Evolutionary conservation across 176 grass and related monocot species (phyloP).

Genomic region (Cocos nucifera): DNA sequence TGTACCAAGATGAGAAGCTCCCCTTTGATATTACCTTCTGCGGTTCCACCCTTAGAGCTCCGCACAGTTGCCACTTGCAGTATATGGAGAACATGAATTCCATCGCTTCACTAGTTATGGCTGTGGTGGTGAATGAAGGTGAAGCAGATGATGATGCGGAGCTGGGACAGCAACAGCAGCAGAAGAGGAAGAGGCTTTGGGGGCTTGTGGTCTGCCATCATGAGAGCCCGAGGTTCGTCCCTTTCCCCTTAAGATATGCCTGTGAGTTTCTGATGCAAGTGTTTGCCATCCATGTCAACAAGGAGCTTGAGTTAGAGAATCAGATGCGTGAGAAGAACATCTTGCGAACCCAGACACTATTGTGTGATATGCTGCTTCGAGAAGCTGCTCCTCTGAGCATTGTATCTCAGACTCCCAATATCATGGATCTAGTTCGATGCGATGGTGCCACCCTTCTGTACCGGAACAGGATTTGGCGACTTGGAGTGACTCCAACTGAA

Average conservation of each 20-base stretch:
- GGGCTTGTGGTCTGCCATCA: constrained; percentile 88
- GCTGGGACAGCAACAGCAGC: constrained; percentile 33
- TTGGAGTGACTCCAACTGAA: constrained; percentile 53
- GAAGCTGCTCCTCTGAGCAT: constrained; percentile 74
- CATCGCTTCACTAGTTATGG: constrained; percentile 88
- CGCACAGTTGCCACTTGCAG: constrained; percentile 84
- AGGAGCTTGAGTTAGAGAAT: constrained; percentile 79
- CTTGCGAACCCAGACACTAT: constrained; percentile 63
- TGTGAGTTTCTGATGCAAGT: constrained; percentile 93
- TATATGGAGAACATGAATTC: constrained; percentile 99
- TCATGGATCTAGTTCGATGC: constrained; percentile 87
- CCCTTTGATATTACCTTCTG: constrained; percentile 69
- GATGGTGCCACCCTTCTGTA: constrained; percentile 79
- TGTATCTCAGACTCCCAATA: constrained; percentile 61
- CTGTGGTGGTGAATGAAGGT: constrained; percentile 64
- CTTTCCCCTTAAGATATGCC: constrained; percentile 90
- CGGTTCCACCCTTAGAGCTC: constrained; percentile 70
- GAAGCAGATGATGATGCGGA: constrained; percentile 37
- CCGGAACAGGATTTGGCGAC: constrained; percentile 57
- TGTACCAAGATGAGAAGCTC: constrained; percentile 57
- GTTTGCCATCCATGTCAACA: constrained; percentile 88
- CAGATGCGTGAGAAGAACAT: constrained; percentile 89
- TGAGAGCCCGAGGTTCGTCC: constrained; percentile 74
- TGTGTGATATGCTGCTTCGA: constrained; percentile 71
- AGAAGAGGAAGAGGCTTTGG: constrained; percentile 70